Evolutionary conservation across 2,329 filamentous ascomycete species (phyloP), one percentile per base, ranked within the genome.

Genomic region (Aspergillus terreus): DNA sequence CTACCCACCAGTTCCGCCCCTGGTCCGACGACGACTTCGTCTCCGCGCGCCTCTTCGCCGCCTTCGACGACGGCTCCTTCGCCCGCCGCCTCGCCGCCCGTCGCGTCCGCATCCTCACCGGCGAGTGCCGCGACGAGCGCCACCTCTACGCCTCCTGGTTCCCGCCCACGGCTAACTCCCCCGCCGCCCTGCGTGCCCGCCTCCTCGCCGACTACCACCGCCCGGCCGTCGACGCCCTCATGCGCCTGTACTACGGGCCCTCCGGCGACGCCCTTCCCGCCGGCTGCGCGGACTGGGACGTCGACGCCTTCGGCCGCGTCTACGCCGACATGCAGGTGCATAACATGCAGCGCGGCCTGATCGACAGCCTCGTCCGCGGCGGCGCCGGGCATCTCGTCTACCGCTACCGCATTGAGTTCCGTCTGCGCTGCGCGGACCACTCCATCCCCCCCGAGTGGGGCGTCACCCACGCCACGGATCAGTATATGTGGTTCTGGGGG

Each of bases 261-360:
- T 72, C 0, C 46, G 54, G 14, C 62, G 67, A 30, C 1, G 54
- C 63, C 4, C 59, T 81, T 0, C 77, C 78, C 0, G 10, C 57
- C 0, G 63, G 61, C 5, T 74, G 68, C 41, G 61, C 66, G 35
- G 66, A 75, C 58, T 83, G 80, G 80, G 30, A 47, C 6, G 56
- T 63, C 44, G 75, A 81, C 23, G 75, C 76, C 0, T 83, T 82
- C 60, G 80, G 80, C 0, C 69, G 68, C 12, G 69, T 83, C 5
- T 83, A 83, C 55, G 79, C 80, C 3, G 77, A 82, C 49, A 76
- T 82, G 54, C 80, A 83, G 59, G 76, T 83, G 7, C 75, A 83
- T 57, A 66, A 69, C 15, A 73, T 81, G 14, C 72, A 80, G 61
- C 75, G 80, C 6, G 80, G 80, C 0, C 75, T 82, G 50, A 67